Percentiles rank a stretch among this genome's conserved stretches.
Evolutionary conservation across 257 asterid species (phyloP).

Genomic region (Solanum tarapatanum): DNA sequence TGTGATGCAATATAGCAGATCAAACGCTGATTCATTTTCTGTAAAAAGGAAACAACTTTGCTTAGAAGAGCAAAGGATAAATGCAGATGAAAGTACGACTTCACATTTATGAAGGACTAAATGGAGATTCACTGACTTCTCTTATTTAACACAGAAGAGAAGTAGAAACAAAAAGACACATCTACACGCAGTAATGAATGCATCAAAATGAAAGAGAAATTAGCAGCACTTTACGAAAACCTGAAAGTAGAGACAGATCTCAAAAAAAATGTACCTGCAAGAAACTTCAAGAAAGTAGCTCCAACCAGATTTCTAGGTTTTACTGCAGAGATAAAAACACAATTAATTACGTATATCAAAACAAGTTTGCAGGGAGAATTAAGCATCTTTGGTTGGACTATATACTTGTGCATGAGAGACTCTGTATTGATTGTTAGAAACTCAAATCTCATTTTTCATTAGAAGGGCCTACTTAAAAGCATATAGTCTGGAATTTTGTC

Average conservation of each 20-base stretch:
- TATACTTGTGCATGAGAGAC: not conserved
- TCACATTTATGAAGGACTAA: not conserved
- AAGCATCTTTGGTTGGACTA: not conserved
- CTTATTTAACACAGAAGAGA: not conserved
- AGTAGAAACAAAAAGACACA: not conserved
- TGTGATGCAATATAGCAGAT: slow-evolving; percentile 87
- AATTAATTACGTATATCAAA: slow-evolving; percentile 7
- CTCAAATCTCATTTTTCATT: not conserved
- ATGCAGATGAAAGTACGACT: not conserved
- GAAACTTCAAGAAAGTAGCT: slow-evolving; percentile 90
- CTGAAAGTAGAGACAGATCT: not conserved
- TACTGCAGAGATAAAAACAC: slow-evolving; percentile 37
- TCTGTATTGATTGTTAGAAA: not conserved
- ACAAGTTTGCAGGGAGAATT: not conserved
- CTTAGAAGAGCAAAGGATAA: slow-evolving; percentile 9
- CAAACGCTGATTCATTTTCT: slow-evolving; percentile 93
- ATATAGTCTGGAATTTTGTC: not conserved
- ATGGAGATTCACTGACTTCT: not conserved
- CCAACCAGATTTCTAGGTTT: slow-evolving; percentile 84
- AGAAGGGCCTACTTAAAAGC: not conserved
- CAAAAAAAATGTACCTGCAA: slow-evolving; percentile 43
- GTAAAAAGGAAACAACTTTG: slow-evolving; percentile 7
- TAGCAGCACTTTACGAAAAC: not conserved
- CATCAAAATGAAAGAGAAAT: not conserved
- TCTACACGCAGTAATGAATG: not conserved